Evolutionary conservation across 768 basidiomycete genomes (phyloP).

Genomic region (Porpolomopsis calyptriformis): DNA sequence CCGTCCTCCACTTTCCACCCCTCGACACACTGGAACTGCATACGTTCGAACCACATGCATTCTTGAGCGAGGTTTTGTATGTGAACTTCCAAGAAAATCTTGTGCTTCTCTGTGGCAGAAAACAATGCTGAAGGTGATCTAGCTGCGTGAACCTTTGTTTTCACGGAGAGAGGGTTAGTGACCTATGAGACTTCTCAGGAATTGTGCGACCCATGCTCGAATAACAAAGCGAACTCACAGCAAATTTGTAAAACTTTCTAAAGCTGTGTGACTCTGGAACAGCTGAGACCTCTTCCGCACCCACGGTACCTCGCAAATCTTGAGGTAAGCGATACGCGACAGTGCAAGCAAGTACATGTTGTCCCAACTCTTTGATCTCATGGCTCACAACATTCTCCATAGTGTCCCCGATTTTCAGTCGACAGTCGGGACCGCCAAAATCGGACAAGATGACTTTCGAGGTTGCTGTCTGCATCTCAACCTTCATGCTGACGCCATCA

Average conservation of each 20-base stretch:
- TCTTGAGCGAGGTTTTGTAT: constrained; percentile 80
- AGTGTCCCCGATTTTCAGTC: constrained; percentile 45
- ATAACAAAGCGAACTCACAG: constrained; percentile 37
- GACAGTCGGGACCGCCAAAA: constrained; percentile 43
- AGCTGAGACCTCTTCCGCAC: constrained; percentile 36
- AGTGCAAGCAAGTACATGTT: constrained; percentile 80
- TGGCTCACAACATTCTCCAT: constrained; percentile 64
- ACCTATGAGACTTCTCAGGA: constrained; percentile 39
- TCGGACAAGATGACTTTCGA: constrained; percentile 55
- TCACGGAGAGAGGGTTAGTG: constrained; percentile 89
- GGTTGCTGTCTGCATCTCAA: constrained; percentile 80
- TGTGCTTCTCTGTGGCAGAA: constrained; percentile 55
- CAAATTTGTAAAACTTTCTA: constrained; percentile 87
- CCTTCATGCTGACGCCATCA: constrained; percentile 50
- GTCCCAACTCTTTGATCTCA: constrained; percentile 90
- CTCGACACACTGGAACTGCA: constrained; percentile 65
- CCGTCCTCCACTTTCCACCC: constrained; percentile 52
- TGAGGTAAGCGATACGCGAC: constrained; percentile 72
- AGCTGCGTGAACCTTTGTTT: constrained; percentile 82
- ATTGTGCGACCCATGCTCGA: neutral
- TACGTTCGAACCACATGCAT: constrained; percentile 69
- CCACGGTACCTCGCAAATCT: constrained; percentile 38
- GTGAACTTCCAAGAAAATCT: constrained; percentile 86
- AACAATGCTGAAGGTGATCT: constrained; percentile 64
- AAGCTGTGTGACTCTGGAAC: constrained; percentile 60